Percentiles rank a stretch among this genome's conserved stretches.
These are phyloP conservation scores for Cyclostephanos tholiformis DNA, from an alignment of 108 stramenopile genomes.

Conservation along the genomic window DNA sequence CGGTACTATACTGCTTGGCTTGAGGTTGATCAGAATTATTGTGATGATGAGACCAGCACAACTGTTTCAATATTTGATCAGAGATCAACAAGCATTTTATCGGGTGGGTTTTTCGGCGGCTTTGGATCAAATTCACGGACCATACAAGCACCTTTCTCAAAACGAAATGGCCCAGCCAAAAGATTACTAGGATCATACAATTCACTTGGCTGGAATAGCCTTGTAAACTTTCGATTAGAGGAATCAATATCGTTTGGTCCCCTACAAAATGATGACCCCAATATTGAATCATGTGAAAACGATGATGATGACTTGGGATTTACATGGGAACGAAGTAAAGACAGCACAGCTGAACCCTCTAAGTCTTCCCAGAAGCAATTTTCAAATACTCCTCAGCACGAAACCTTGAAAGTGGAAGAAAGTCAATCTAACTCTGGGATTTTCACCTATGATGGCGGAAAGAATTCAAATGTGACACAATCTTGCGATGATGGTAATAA, in stretches of 20 bases:
- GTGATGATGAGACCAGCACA: constrained; percentile 33
- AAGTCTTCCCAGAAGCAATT: constrained; percentile 14
- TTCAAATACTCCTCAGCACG: neutral
- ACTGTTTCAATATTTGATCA: constrained; percentile 26
- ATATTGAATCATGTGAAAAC: constrained; percentile 12
- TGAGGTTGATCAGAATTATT: constrained; percentile 64
- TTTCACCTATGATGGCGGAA: constrained; percentile 21
- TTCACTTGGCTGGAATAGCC: constrained; percentile 58
- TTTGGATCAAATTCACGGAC: constrained; percentile 38
- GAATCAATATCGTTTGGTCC: constrained; percentile 35
- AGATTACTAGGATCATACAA: constrained; percentile 35
- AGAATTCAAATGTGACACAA: constrained; percentile 23
- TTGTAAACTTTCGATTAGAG: constrained; percentile 40
- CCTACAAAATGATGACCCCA: neutral
- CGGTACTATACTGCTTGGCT: constrained; percentile 98
- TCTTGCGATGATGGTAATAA: constrained; percentile 8
- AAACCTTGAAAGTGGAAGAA: constrained; percentile 27
- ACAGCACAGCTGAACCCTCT: constrained; percentile 11
- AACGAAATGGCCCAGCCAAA: constrained; percentile 17
- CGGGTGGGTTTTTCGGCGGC: constrained; percentile 35
- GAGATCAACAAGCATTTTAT: constrained; percentile 15
- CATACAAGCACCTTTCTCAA: constrained; percentile 12
- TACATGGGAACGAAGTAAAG: constrained; percentile 46
- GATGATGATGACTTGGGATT: constrained; percentile 47
- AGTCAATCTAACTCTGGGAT: constrained; percentile 22